Percentiles rank a stretch among this genome's conserved stretches.
phyloP scores from a whole-genome alignment of 1,139 yeast genomes.

The Tardiomyces blankii region DNA sequence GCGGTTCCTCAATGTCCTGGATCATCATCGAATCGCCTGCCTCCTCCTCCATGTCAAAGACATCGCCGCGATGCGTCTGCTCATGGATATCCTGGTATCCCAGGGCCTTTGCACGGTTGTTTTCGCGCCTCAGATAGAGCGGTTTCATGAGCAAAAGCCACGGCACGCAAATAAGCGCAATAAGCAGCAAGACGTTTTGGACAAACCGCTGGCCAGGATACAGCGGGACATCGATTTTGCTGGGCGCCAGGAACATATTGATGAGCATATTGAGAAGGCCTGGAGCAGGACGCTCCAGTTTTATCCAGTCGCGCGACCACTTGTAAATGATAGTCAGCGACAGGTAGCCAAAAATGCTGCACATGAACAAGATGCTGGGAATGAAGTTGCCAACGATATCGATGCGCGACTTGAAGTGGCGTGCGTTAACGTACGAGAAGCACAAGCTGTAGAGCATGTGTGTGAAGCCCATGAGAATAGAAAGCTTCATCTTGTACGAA shows the following conservation, averaged over 20 bases:
- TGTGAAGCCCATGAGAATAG: conserved; percentile 85
- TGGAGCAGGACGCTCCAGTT: conserved; percentile 68
- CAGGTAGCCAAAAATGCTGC: conserved; percentile 87
- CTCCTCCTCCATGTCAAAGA: conserved; percentile 23
- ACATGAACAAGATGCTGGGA: conserved; percentile 92
- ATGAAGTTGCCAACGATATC: conserved; percentile 89
- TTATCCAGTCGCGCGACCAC: conserved; percentile 92
- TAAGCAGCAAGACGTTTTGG: conserved; percentile 59
- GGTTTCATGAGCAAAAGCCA: conserved; percentile 89
- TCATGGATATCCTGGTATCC: conserved; percentile 13
- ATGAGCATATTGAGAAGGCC: conserved; percentile 90
- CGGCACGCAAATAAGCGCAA: conserved; percentile 87
- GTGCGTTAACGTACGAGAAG: conserved; percentile 75
- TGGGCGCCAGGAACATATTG: conserved; percentile 87
- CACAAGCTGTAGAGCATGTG: conserved; percentile 90
- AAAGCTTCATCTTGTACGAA: conserved; percentile 92
- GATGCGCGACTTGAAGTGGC: conserved; percentile 60
- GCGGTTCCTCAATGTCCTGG: conserved; percentile 21
- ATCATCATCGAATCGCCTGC: conserved; percentile 15
- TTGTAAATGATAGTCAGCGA: conserved; percentile 78
- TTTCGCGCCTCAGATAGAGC: conserved; percentile 43
- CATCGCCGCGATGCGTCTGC: conserved; percentile 12
- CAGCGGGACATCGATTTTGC: conserved; percentile 60
- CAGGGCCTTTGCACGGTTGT: conserved; percentile 15
- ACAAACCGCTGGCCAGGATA: conserved; percentile 77